Evolutionary conservation across 2,329 filamentous ascomycete species (phyloP), one percentile per base, ranked within the genome.

Genomic region (Botrytis porri): DNA sequence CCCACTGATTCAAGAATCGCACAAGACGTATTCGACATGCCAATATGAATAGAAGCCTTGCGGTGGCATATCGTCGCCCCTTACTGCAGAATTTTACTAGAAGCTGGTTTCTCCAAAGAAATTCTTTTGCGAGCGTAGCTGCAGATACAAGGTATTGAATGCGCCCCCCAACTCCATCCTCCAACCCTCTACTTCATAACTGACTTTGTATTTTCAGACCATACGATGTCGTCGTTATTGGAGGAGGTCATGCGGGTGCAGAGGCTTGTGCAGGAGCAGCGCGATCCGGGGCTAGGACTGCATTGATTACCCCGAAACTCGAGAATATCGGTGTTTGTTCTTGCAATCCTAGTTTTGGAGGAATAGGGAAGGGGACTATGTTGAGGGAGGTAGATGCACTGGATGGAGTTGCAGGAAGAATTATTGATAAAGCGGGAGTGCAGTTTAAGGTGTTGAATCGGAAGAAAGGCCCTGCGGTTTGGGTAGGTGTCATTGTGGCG

Each of bases 331-430:
- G 95, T 72, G 93, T 96, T 43, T 98, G 95, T 84, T 98, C 95
- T 51, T 98, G 95, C 84, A 98, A 98, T 81, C 95, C 95, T 2
- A 97, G 94, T 76, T 97, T 99, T 80, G 96, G 96, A 57, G 96
- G 96, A n/a, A 98, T 99, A 78, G 96, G 96, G 62, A 99, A 99
- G 82, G 96, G 96, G 25, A 98, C 93, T 16, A 98, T 99, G 85
- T 85, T 99, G 69, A 91, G 95, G 60, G 96, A 99, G 83, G 91
- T 99, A 45, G 96, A 99, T 84, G 96, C 96, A 0, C 86, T 99
- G 74, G 96, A 98, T 80, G 96, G 96, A 0, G 85, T 99, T 32
- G 92, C 94, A 0, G 95, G 94, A 0, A 88, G 93, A 51, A 91
- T 98, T 35, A 94, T 97, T 74, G 96, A 99, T 83, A 95, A 96